Conservation (phyloP, 495 filamentous ascomycete species). For the Neohortaea acidophila region DNA sequence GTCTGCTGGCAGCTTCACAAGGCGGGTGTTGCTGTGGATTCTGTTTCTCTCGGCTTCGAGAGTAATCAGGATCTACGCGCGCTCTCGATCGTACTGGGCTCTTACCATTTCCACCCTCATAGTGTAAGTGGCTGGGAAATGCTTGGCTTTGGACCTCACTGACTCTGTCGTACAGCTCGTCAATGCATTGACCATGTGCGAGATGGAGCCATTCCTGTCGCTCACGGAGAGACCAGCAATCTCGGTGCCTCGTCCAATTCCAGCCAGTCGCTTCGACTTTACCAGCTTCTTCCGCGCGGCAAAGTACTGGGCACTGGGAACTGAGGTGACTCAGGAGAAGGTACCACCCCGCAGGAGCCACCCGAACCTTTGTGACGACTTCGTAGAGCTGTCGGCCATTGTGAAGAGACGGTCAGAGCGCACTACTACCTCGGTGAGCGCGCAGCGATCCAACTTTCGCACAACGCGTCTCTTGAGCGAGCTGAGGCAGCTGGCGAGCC, state of each 20-base stretch:
- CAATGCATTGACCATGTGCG: slow-evolving; percentile 23
- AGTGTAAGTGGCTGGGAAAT: background rate
- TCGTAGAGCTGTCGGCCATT: slow-evolving; percentile 12
- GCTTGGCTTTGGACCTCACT: background rate
- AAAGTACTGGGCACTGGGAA: slow-evolving; percentile 6
- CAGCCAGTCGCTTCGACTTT: background rate
- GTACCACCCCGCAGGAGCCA: slow-evolving; percentile 22
- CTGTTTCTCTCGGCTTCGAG: slow-evolving; percentile 18
- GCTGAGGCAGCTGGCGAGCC: slow-evolving; percentile 17
- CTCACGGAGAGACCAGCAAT: slow-evolving; percentile 19
- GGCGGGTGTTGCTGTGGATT: slow-evolving; percentile 20
- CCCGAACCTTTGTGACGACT: slow-evolving; percentile 19
- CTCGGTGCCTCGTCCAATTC: background rate
- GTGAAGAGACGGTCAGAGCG: too few species aligned
- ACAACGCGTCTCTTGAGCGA: slow-evolving; percentile 14
- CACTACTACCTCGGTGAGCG: background rate
- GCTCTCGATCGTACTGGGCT: slow-evolving; percentile 19
- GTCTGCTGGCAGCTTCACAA: slow-evolving; percentile 11
- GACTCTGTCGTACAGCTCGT: slow-evolving; percentile 10
- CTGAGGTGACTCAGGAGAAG: slow-evolving; percentile 18
- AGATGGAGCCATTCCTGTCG: slow-evolving; percentile 24
- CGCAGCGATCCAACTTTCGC: slow-evolving; percentile 10
- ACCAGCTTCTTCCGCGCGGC: slow-evolving; percentile 5
- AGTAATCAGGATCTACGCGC: slow-evolving; percentile 17
- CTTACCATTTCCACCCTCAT: too few species aligned